Conservation (phyloP, 179 eudicot species). For the Drosera spatulata region DNA sequence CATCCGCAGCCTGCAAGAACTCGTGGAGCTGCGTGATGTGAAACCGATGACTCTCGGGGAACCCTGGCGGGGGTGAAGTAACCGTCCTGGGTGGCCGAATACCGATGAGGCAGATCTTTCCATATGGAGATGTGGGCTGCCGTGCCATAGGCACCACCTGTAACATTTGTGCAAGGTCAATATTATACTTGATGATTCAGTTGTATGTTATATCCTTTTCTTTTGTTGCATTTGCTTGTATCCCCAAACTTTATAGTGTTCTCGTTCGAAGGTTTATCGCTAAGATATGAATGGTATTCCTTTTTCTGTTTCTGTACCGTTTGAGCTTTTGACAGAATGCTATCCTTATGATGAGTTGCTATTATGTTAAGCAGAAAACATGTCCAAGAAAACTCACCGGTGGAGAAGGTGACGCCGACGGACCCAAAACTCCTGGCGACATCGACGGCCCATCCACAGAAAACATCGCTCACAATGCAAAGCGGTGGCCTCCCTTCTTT, state of each 20-base stretch:
- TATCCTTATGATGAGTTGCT: too few species aligned
- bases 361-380: too few species aligned
- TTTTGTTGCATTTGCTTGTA: not conserved
- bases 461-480: constrained; percentile 4
- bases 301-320: too few species aligned
- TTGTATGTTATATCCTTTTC: too few species aligned
- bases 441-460: constrained; percentile 9
- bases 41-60: constrained; percentile 39
- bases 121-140: constrained; percentile 51
- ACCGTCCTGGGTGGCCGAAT: constrained; percentile 14
- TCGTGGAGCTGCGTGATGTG: constrained; percentile 38
- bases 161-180: not conserved
- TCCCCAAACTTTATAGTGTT: too few species aligned
- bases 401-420: constrained; percentile 6
- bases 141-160: constrained; percentile 67
- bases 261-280: too few species aligned
- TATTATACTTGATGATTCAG: too few species aligned
- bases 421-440: constrained; percentile 12
- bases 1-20: constrained; percentile 45
- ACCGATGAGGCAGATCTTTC: constrained; percentile 57
- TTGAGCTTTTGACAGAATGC: too few species aligned
- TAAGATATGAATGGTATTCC: too few species aligned
- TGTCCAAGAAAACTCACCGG: constrained; percentile 1
- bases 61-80: constrained; percentile 52
- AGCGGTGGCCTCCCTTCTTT: constrained; percentile 8